Conservation (phyloP, 2,329 filamentous ascomycete species). For the Pseudopyricularia cyperi region DNA sequence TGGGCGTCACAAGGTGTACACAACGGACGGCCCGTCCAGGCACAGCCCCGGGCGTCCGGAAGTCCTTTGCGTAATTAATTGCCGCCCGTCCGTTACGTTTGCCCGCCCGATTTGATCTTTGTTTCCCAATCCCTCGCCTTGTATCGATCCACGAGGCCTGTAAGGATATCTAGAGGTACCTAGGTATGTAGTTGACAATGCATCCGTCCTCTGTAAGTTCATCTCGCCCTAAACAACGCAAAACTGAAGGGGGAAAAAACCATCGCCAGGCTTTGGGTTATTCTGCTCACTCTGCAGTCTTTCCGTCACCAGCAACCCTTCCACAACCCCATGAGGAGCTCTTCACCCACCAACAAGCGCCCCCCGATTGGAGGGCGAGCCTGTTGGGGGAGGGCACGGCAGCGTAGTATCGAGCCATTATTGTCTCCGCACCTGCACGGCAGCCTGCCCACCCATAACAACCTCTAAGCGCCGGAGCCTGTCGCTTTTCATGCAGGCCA, state of each 20-base stretch:
- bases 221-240: too few relatives aligned
- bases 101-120: too few relatives aligned
- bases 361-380: not conserved
- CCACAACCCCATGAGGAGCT: not conserved
- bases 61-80: too few relatives aligned
- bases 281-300: not conserved
- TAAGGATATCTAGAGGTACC: too few relatives aligned
- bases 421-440: not conserved
- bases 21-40: not conserved
- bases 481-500: slow-evolving; percentile 33
- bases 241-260: too few relatives aligned
- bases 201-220: too few relatives aligned
- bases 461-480: slow-evolving; percentile 44
- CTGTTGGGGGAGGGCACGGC: not conserved
- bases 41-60: too few relatives aligned
- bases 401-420: not conserved
- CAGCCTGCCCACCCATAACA: slow-evolving; percentile 7
- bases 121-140: too few relatives aligned
- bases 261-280: not conserved
- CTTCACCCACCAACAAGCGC: not conserved
- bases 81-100: too few relatives aligned
- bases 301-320: not conserved
- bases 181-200: too few relatives aligned
- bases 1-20: not conserved
- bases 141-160: too few relatives aligned